Percentiles rank a stretch among this genome's conserved stretches.
Evolutionary conservation across 148 eudicot species (phyloP).

Genomic region (Vaccinium macrocarpon): DNA sequence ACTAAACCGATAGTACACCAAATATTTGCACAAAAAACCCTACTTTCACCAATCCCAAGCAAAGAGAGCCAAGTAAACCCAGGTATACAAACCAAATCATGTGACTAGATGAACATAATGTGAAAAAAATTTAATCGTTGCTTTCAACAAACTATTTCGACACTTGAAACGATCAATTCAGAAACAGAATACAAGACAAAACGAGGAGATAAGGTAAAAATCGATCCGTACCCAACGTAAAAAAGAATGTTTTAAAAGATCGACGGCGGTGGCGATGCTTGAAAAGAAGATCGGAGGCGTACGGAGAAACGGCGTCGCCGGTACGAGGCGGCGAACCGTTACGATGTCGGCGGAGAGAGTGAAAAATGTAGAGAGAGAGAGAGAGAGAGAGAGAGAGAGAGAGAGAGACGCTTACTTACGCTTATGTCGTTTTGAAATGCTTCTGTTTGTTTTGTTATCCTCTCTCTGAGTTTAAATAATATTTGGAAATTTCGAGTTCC

Average conservation of each 20-base stretch:
- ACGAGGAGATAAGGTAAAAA: not conserved
- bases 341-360: conserved; percentile 41
- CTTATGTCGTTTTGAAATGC: conserved; percentile 19
- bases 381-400: conserved; percentile 5
- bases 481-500: not conserved
- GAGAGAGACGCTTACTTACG: not conserved
- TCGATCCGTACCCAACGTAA: conserved; percentile 10
- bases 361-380: conserved; percentile 24
- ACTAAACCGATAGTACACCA: not conserved
- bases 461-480: not conserved
- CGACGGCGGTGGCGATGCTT: not conserved
- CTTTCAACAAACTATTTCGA: not conserved
- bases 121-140: not conserved
- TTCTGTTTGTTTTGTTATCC: not conserved
- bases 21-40: not conserved
- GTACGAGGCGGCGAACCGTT: conserved; percentile 48
- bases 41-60: not conserved
- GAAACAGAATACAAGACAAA: not conserved
- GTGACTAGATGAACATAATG: not conserved
- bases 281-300: conserved; percentile 2
- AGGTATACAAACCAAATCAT: not conserved
- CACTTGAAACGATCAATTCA: not conserved
- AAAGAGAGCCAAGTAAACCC: not conserved
- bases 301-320: conserved; percentile 32
- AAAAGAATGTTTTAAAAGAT: not conserved